Percentiles rank a stretch among this genome's conserved stretches.
Conservation (phyloP, 495 filamentous ascomycete species). For the Evansstolkia leycettana region DNA sequence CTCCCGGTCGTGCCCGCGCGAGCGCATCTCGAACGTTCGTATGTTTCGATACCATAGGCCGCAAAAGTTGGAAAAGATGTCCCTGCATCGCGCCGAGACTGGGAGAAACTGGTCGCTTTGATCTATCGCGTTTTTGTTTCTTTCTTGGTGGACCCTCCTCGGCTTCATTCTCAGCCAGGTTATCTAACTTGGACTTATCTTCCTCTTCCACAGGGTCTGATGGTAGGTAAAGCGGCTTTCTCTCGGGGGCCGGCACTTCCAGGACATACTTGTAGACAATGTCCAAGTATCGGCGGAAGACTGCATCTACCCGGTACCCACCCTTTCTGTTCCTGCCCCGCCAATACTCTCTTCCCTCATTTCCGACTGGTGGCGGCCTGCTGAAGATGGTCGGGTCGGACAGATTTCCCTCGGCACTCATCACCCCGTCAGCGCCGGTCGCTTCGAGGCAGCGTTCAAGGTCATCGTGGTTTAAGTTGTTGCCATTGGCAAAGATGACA, state of each 20-base stretch:
- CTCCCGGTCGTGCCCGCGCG: constrained; percentile 48
- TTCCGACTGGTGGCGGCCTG: constrained; percentile 45
- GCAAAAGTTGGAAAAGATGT: constrained; percentile 86
- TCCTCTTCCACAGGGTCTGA: constrained; percentile 42
- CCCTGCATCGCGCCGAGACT: constrained; percentile 78
- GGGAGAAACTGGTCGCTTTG: constrained; percentile 41
- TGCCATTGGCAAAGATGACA: constrained; percentile 94
- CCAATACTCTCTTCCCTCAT: constrained; percentile 73
- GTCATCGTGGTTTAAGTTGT: constrained; percentile 74
- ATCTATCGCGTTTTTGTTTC: constrained; percentile 46
- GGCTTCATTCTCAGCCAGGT: constrained; percentile 18
- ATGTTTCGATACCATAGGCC: constrained; percentile 64
- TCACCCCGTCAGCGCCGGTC: constrained; percentile 88
- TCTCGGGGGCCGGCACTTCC: constrained; percentile 42
- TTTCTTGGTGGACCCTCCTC: constrained; percentile 41
- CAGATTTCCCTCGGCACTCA: constrained; percentile 91
- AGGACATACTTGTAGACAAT: constrained; percentile 72
- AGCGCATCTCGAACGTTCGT: constrained; percentile 73
- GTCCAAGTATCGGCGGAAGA: constrained; percentile 78
- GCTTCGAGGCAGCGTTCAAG: constrained; percentile 63
- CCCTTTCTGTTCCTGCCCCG: constrained; percentile 65
- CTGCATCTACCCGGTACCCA: constrained; percentile 80
- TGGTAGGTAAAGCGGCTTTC: constrained; percentile 63
- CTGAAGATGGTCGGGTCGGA: constrained; percentile 84
- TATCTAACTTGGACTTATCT: constrained; percentile 14